Base-by-base conservation (phyloP, 1,139 yeast species). In the Saccharomyces hybrid region DNA sequence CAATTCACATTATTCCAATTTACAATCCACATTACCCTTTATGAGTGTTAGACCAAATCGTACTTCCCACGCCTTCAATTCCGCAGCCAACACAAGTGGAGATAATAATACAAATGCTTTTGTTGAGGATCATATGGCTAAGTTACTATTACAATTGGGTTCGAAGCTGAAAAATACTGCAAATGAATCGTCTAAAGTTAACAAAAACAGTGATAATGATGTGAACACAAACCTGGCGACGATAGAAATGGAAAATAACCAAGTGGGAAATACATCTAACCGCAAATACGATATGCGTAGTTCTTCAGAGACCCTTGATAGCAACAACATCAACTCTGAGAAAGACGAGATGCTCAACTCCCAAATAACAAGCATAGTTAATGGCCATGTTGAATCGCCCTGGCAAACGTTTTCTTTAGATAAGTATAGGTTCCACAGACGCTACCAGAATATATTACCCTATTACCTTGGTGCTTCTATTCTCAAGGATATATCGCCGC, bases 361-460 rank as follows among this genome's bases (percentile, higher is more conserved):
- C 4, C 26, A 42, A 48, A 51, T 29, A 25, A 31, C 8, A 16
- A 25, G 47, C 25, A 13, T 25, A 29, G 46, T 13, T 53, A 53
- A 26, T 31, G 34, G 34, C 34, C 34, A 31, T 31, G 34, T 31
- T 31, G 34, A 31, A 31, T 57, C 55, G 3, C 59, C 59, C 8
- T 56, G 59, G 61, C 59, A 56, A 52, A 53, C 64, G 5, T 65
- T 61, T 53, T 68, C 72, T 2, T 55, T 52, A 23, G 65, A 69
- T 53, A 80, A 82, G 63, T 78, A 82, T 76, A 69, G 86, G 48
- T 78, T 74, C 58, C 75, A 77, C 55, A 71, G 81, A 55, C 68
- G 85, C 41, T 79, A 76, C 64, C 83, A 78, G 55, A 75, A 76
- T 52, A 63, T 76, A n/a, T 64, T 83, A 32, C 74, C 81, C 3